Percentiles rank a stretch among this genome's conserved stretches.
phyloP scores from a whole-genome alignment of 1,139 yeast genomes.

The Lodderomyces pseudojiufengensis region DNA sequence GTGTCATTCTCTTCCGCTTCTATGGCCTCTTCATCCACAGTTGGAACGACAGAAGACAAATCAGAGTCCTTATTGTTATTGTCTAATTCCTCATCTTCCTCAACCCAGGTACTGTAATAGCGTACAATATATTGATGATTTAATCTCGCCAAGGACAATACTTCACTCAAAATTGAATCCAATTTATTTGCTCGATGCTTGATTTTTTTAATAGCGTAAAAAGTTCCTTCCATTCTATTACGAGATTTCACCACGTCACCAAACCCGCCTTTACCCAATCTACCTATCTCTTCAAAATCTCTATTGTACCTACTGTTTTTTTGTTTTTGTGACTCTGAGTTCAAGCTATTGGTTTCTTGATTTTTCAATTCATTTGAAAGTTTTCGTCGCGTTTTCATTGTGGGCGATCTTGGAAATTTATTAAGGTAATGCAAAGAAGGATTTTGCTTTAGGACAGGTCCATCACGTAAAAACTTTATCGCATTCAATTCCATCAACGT shows the following conservation, averaged over 20 bases:
- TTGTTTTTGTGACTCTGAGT: constrained; percentile 1
- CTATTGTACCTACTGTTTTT: constrained; percentile 34
- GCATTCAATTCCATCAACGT: constrained; percentile 83
- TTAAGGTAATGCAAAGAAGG: no score
- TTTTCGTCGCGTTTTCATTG: no score
- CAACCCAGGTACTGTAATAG: constrained; percentile 97
- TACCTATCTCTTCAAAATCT: constrained; percentile 92
- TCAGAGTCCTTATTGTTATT: not conserved
- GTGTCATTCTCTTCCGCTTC: constrained; percentile 13
- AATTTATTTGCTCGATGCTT: constrained; percentile 77
- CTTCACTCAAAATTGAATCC: constrained; percentile 82
- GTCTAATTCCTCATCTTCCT: constrained; percentile 44
- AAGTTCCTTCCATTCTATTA: constrained; percentile 87
- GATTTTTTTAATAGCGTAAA: constrained; percentile 90
- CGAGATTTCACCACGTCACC: constrained; percentile 97
- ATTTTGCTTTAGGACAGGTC: constrained; percentile 31
- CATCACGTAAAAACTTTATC: constrained; percentile 73
- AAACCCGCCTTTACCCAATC: constrained; percentile 92
- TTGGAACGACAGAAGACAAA: not conserved
- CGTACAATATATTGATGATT: constrained; percentile 95
- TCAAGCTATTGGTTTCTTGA: no score
- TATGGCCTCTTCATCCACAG: constrained; percentile 2
- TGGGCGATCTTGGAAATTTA: no score
- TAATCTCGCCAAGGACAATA: constrained; percentile 81
- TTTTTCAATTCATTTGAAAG: no score